phyloP scores from a whole-genome alignment of 768 basidiomycete genomes.

The Butyriboletus loyo region DNA sequence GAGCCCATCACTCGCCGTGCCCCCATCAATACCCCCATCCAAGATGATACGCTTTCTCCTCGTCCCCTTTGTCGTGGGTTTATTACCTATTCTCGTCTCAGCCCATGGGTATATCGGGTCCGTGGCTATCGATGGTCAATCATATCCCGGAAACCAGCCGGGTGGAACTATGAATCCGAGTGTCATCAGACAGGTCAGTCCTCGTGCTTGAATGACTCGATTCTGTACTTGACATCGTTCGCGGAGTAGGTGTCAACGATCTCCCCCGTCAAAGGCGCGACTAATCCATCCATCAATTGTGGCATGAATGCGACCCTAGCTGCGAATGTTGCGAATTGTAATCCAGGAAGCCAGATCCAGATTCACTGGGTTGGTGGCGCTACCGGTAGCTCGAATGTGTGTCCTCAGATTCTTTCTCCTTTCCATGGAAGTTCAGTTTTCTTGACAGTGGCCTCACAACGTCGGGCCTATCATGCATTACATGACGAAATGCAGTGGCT shows the following conservation, averaged over 20 bases:
- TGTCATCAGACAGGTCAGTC: conserved; percentile 42
- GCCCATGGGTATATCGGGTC: conserved; percentile 32
- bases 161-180: conserved; percentile 34
- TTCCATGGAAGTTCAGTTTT: not conserved
- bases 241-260: conserved; percentile 32
- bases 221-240: not conserved
- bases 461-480: conserved; percentile 73
- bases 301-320: conserved; percentile 53
- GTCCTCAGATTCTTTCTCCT: conserved; percentile 6
- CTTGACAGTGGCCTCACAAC: conserved; percentile 48
- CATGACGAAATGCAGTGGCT: conserved; percentile 56
- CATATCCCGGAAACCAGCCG: conserved; percentile 31
- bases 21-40: not conserved
- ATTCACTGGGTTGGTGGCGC: conserved; percentile 52
- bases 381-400: conserved; percentile 36
- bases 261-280: conserved; percentile 53
- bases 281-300: conserved; percentile 56
- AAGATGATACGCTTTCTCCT: conserved; percentile 16
- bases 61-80: conserved; percentile 5
- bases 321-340: conserved; percentile 47
- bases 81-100: conserved; percentile 21
- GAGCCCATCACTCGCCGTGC: conserved; percentile 4
- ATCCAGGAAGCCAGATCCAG: conserved; percentile 52
- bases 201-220: not conserved
- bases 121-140: conserved; percentile 29